Evolutionary conservation across 2,329 filamentous ascomycete genomes (phyloP).

Genomic region (Elsinoe batatas): DNA sequence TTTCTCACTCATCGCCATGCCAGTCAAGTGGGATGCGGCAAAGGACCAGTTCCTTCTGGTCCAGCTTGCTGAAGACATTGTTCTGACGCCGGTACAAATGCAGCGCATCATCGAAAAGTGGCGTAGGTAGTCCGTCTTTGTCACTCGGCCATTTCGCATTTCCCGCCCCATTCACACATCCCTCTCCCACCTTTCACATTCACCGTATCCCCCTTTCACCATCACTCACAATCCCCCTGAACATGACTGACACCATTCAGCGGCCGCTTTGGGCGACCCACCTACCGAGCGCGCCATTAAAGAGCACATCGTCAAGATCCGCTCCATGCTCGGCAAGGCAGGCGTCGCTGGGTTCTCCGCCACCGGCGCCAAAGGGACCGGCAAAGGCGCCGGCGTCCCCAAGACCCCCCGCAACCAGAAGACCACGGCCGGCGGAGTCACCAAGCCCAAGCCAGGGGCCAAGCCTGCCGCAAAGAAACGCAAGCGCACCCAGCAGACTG

Average conservation of each 20-base stretch:
- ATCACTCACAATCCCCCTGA: too few species aligned
- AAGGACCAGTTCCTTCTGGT: constrained; percentile 16
- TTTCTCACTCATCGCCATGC: constrained; percentile 3
- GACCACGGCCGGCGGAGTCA: not conserved
- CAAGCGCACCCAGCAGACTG: not conserved
- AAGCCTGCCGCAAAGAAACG: not conserved
- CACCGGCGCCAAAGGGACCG: not conserved
- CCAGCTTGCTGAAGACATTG: constrained; percentile 13
- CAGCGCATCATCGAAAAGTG: constrained; percentile 12
- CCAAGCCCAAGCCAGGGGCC: not conserved
- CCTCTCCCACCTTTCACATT: too few species aligned
- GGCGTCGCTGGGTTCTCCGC: not conserved
- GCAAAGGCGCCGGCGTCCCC: not conserved
- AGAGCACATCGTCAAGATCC: constrained; percentile 16
- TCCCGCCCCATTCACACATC: too few species aligned
- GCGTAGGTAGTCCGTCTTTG: constrained; percentile 13
- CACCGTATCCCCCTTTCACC: too few species aligned
- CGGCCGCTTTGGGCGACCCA: constrained; percentile 6
- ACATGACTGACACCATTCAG: not conserved
- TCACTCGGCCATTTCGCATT: not conserved
- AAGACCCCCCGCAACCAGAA: not conserved
- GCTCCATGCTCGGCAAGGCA: not conserved
- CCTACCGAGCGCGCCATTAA: constrained; percentile 16
- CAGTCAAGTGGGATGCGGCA: constrained; percentile 15
- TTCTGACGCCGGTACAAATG: not conserved